Evolutionary conservation across 441 rosid genomes (phyloP).

Genomic region (Populus hybrid): DNA sequence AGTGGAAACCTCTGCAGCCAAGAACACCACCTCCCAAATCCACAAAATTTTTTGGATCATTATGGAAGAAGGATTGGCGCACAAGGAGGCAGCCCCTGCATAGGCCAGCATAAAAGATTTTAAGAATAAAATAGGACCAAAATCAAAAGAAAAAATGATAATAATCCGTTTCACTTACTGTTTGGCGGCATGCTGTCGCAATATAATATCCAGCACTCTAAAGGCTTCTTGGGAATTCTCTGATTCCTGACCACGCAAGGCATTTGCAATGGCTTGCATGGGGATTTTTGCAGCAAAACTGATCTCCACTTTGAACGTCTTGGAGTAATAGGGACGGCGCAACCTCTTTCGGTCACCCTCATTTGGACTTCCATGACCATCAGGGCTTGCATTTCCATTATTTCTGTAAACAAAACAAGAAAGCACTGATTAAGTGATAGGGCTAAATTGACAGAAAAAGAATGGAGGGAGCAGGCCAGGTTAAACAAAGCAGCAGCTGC

Average conservation of each 20-base stretch:
- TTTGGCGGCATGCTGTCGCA: conserved; percentile 66
- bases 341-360: conserved; percentile 43
- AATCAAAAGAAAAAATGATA: neutral
- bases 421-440: neutral
- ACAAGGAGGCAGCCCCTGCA: conserved; percentile 69
- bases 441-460: neutral
- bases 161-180: conserved; percentile 29
- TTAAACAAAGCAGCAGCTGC: neutral
- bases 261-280: conserved; percentile 58
- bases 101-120: conserved; percentile 2
- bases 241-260: conserved; percentile 54
- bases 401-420: conserved; percentile 25
- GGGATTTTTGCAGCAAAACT: conserved; percentile 62
- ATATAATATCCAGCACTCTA: conserved; percentile 52
- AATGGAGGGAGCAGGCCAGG: neutral
- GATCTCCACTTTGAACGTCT: conserved; percentile 46
- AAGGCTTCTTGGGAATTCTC: conserved; percentile 64
- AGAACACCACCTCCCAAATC: conserved; percentile 60
- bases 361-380: conserved; percentile 45
- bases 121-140: neutral
- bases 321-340: conserved; percentile 44
- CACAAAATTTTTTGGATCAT: conserved; percentile 44
- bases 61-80: conserved; percentile 60
- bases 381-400: conserved; percentile 43
- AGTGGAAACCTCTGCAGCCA: conserved; percentile 65